Evolutionary conservation across 2,329 filamentous ascomycete species (phyloP), one percentile per base, ranked within the genome.

Genomic region (Clarireedia homoeocarpa): DNA sequence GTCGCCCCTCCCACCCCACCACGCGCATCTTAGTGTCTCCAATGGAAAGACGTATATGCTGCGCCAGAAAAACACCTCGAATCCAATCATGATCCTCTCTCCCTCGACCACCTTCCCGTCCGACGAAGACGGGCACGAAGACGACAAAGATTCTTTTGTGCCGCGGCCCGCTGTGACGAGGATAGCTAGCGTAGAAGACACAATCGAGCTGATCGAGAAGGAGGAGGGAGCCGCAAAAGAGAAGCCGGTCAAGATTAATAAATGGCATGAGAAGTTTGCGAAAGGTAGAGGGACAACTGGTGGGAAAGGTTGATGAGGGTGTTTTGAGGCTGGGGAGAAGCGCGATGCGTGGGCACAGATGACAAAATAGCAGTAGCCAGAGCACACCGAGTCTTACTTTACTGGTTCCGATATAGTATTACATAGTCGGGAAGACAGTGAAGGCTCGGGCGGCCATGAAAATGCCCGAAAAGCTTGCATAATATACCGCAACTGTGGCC

Each of bases 21-120:
- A 55, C 62, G 38, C 39, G 58, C 3, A 65, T 62, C 5, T 53
- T 53, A 7, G 59, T 62, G 5, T 59, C 57, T 20, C 71, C 76
- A 23, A 74, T 3, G 69, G 72, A 53, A 77, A 76, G 62, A 78
- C 76, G 15, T 86, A 83, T 70, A 75, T 75, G 5, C 74, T 86
- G 48, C 80, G 79, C 30, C 83, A 85, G 65, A 85, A 85, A 67
- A 85, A 85, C 67, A 85, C 83, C 0, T 86, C 83, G 47, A 86
- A 86, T 65, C 78, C 79, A n/a, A 73, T 86, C 48, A 78, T 85
- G 63, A 67, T 86, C 3, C 71, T 85, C 34, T 67, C 71, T 26
- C 71, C 75, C 17, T 68, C 66, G 5, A 40, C 44, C 0, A 65
- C 63, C 1, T 27, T 46, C 2, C 60, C 64, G 7, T 59, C 63